Percentiles rank a stretch among this genome's conserved stretches.
Conservation (phyloP, 305 asterid genomes). For the Fraxinus dipetala region DNA sequence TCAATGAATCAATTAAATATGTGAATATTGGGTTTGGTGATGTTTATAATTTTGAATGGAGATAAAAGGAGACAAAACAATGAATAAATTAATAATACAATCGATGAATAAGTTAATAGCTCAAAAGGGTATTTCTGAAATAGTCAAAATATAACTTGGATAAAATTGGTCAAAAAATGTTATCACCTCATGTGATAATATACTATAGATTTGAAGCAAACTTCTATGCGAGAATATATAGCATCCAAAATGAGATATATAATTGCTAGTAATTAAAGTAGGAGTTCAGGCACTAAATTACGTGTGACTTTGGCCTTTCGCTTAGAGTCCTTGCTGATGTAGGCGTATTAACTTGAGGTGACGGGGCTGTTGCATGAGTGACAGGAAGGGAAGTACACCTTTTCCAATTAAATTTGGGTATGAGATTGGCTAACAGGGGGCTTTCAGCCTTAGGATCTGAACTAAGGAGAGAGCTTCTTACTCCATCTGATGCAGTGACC, state of each 20-base stretch:
- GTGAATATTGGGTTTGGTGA: background rate
- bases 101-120: background rate
- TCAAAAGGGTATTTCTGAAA: background rate
- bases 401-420: conserved; percentile 41
- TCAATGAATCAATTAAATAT: too few relatives aligned
- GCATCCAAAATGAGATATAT: background rate
- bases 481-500: conserved; percentile 41
- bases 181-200: background rate
- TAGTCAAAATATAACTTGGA: background rate
- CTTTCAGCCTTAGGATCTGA: conserved; percentile 56
- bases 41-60: background rate
- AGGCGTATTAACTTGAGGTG: conserved; percentile 58
- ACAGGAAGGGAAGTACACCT: conserved; percentile 80
- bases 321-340: conserved; percentile 42
- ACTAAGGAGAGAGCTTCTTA: conserved; percentile 70
- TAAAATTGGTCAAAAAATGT: background rate
- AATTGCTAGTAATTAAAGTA: conserved; percentile 2
- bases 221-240: background rate
- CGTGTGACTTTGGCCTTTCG: conserved; percentile 55
- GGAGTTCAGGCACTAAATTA: conserved; percentile 28
- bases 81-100: too few relatives aligned
- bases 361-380: conserved; percentile 49
- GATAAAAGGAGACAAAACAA: background rate
- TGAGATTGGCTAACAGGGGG: conserved; percentile 43
- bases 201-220: background rate